phyloP scores from a whole-genome alignment of 257 asterid species.

The Coffea eugenioides region DNA sequence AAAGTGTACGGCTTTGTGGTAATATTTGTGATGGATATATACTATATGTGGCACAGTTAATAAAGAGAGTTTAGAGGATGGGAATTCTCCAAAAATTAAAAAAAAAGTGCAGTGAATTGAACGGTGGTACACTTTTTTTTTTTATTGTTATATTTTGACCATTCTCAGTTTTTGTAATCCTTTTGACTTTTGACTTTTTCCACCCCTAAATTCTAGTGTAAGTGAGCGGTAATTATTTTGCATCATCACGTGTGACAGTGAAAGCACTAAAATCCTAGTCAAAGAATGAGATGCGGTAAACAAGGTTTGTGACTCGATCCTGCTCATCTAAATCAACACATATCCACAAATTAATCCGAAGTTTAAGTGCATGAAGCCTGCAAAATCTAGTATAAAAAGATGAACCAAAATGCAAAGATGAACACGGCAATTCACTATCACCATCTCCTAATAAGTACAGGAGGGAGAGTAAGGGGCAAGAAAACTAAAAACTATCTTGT shows the following conservation, averaged over 20 bases:
- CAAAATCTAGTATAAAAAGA: neutral
- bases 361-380: neutral
- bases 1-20: neutral
- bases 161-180: neutral
- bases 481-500: neutral
- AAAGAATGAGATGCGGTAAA: neutral
- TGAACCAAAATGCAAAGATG: too few relatives aligned
- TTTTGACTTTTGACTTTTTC: neutral
- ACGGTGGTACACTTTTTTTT: neutral
- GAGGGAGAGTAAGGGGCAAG: constrained; percentile 12
- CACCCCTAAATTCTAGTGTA: neutral
- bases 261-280: neutral
- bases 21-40: neutral
- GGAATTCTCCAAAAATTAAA: neutral
- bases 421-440: neutral
- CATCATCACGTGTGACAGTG: neutral
- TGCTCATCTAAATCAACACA: neutral
- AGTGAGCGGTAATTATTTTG: neutral
- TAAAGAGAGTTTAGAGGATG: neutral
- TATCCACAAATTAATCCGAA: constrained; percentile 15
- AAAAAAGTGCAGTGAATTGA: neutral
- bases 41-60: too few relatives aligned
- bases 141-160: neutral
- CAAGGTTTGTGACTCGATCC: neutral
- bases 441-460: neutral